Base-by-base conservation (phyloP, 1,284 basidiomycete genomes). In the Papiliotrema fonsecae region DNA sequence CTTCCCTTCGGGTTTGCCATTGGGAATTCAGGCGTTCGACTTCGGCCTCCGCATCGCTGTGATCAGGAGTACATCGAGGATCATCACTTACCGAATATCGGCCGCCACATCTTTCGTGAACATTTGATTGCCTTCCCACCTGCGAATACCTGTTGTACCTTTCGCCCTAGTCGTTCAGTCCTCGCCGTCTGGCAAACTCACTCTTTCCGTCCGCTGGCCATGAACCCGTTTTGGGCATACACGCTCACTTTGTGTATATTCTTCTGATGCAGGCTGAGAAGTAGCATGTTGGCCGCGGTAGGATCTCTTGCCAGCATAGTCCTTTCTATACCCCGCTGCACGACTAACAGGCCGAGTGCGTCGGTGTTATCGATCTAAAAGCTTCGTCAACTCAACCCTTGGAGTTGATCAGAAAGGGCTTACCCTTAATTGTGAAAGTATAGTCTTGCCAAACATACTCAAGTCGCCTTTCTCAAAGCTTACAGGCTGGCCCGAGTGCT, bases 291-390 rank as follows among this genome's bases (percentile, higher is more conserved):
- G 2, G 79, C 87, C 24, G 82, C 79, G 1, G 63, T 64, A 72
- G 86, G 85, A 7, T 72, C 80, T 1, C 62, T 62, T 0, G 85
- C 82, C 11, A 97, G 78, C 3, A 89, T 73, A 2, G 78, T 80
- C 16, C 78, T 76, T 69, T 98, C 94, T 47, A 97, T 88, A 36
- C 72, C 74, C 19, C 73, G 73, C 34, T 78, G 74, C 68, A 90
- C 89, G 72, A 97, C 85, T 32, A 98, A 72, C 44, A 93, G 78
- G 42, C 91, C 88, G 25, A 84, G 76, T 3, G 93, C 86, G 49
- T 83, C 83, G 38, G 80, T 79, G 58, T 94, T 77, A 14, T 81
- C 78, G 57, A 94, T 78, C 88, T 96, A 24, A n/a, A n/a, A n/a
- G n/a, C n/a, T n/a, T 25, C 9, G 31, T 22, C 2, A 9, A 38